These are phyloP conservation scores for Candida yuanshanica DNA, from an alignment of 805 yeast genomes.

Conservation along the genomic window DNA sequence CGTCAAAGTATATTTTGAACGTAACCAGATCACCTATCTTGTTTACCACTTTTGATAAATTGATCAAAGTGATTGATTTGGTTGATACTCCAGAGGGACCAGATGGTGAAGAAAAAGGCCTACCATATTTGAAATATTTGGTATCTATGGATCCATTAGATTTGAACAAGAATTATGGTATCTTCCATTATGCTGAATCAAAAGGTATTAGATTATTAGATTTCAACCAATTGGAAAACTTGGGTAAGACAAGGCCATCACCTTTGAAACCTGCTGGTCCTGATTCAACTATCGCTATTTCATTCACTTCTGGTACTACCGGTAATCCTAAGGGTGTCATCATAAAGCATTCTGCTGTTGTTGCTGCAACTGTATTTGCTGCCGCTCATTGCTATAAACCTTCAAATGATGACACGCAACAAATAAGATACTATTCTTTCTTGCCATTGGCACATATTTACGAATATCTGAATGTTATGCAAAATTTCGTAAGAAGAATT, in stretches of 20 bases:
- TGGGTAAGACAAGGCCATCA: conserved; percentile 32
- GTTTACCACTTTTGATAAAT: conserved; percentile 32
- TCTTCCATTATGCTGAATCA: conserved; percentile 21
- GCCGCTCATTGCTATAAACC: conserved; percentile 14
- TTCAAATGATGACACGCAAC: conserved; percentile 16
- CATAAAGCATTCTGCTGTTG: conserved; percentile 37
- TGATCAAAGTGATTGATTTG: conserved; percentile 14
- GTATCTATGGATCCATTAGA: conserved; percentile 41
- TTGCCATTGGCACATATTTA: conserved; percentile 55
- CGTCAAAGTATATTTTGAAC: conserved; percentile 9
- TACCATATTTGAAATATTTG: conserved; percentile 36
- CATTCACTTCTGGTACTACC: conserved; percentile 60
- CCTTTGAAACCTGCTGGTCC: conserved; percentile 35
- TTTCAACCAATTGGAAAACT: conserved; percentile 32
- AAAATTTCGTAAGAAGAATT: conserved; percentile 32
- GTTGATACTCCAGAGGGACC: not conserved
- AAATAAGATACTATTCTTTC: conserved; percentile 32
- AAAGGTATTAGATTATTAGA: conserved; percentile 28
- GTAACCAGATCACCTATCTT: conserved; percentile 9
- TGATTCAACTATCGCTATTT: conserved; percentile 39
- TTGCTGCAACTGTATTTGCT: conserved; percentile 29
- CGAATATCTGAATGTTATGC: conserved; percentile 41
- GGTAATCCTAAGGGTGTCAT: conserved; percentile 63
- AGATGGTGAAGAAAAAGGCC: conserved; percentile 11
- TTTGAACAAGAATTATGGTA: conserved; percentile 26